These are phyloP conservation scores for Syncephalastrum racemosum DNA, from an alignment of 371 early-diverging fungal species.

Conservation along the genomic window DNA sequence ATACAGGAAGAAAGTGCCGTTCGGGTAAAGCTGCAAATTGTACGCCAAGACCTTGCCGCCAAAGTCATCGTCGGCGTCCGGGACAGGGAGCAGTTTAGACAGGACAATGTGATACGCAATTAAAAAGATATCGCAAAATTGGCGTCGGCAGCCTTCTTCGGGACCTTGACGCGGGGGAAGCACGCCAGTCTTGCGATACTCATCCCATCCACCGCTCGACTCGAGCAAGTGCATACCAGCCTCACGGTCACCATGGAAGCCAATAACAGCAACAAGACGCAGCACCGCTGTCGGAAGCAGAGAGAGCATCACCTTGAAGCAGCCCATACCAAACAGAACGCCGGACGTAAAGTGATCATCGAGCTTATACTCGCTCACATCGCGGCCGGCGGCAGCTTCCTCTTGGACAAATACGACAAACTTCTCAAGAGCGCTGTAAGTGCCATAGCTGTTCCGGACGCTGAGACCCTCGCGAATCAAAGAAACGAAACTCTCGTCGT, in stretches of 20 bases:
- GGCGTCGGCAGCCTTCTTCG: conserved; percentile 54
- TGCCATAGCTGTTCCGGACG: conserved; percentile 57
- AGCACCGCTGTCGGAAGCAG: conserved; percentile 63
- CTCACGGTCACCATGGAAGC: conserved; percentile 63
- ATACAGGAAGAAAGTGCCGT: conserved; percentile 61
- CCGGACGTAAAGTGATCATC: conserved; percentile 72
- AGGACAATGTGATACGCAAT: conserved; percentile 64
- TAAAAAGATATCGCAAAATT: conserved; percentile 53
- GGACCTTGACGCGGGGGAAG: conserved; percentile 17
- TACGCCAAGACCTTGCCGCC: conserved; percentile 34
- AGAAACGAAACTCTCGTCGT: conserved; percentile 63
- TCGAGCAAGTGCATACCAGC: conserved; percentile 59
- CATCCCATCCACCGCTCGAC: conserved; percentile 51
- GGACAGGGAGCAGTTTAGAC: conserved; percentile 51
- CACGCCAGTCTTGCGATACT: conserved; percentile 12
- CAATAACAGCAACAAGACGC: conserved; percentile 67
- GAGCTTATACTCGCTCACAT: conserved; percentile 28
- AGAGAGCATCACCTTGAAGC: conserved; percentile 66
- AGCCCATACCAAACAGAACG: conserved; percentile 63
- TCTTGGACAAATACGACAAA: conserved; percentile 45
- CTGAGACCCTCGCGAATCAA: conserved; percentile 69
- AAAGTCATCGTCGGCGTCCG: conserved; percentile 40
- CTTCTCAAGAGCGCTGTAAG: conserved; percentile 53
- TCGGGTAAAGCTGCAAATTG: conserved; percentile 44
- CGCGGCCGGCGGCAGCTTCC: conserved; percentile 34